Evolutionary conservation across 2,329 filamentous ascomycete genomes (phyloP), one percentile per base, ranked within the genome.

Genomic region (Aspergillus quadrilineatus): DNA sequence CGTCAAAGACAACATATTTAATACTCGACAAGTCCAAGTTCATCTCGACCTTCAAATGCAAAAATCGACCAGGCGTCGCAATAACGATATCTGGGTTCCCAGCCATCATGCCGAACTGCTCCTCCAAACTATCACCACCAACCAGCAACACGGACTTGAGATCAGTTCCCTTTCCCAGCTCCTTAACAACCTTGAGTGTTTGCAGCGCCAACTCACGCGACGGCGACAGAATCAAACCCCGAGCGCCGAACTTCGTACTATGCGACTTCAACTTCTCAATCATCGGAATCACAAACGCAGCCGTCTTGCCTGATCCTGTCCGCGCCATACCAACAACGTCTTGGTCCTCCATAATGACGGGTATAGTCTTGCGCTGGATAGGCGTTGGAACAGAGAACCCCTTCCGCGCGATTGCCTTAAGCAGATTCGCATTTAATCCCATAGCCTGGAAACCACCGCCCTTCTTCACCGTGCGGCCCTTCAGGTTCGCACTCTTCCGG

Each of bases 251-350:
- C 67, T 89, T 88, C 30, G 87, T 87, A 69, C 89, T 96, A 73
- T 99, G 95, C 26, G 85, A 83, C 74, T 92, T 95, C 59, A 99
- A 79, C 63, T 88, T 89, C 78, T 99, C 91, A 59, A 99, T 92
- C 93, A 99, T 96, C 43, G 94, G 94, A 62, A 99, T 95, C 28
- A 97, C 92, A 73, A 99, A 99, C 22, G 94, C 94, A 1, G 92
- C 94, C 1, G 95, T 99, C 80, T 99, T 99, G 78, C 94, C 94
- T 17, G 92, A 97, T 71, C 94, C 94, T n/a, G 95, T 99, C 63
- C 95, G 84, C 6, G 94, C 94, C 94, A 99, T 99, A 63, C 92
- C 95, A 26, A 99, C 93, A n/a, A 97, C 90, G 81, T 99, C 94
- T 75, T 92, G 90, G 53, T 89, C 85, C 60, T 95, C 89, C 65